Conservation (phyloP, 1,139 yeast species). For the Suhomyces bolitotheri region DNA sequence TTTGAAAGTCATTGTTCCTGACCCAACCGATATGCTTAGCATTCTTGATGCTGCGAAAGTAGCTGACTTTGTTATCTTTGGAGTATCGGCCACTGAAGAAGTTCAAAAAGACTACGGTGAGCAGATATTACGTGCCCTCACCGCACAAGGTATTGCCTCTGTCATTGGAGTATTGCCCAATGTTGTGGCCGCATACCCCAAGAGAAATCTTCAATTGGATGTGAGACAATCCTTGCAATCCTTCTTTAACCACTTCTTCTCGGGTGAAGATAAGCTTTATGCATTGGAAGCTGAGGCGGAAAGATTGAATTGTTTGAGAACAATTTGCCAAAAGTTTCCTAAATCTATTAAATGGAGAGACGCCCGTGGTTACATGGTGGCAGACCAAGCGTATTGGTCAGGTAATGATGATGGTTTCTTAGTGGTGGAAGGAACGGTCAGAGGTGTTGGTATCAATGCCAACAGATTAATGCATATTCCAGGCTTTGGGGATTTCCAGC, state of each 20-base stretch:
- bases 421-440: conserved; percentile 75
- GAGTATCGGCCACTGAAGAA: conserved; percentile 80
- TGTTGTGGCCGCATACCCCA: conserved; percentile 62
- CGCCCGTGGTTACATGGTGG: conserved; percentile 79
- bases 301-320: conserved; percentile 67
- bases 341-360: conserved; percentile 91
- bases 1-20: conserved; percentile 75
- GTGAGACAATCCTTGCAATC: conserved; percentile 79
- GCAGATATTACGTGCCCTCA: conserved; percentile 80
- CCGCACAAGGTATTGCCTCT: conserved; percentile 89
- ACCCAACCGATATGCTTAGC: conserved; percentile 61
- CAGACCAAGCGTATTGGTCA: conserved; percentile 61
- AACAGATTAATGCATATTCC: conserved; percentile 83
- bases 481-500: conserved; percentile 85
- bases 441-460: conserved; percentile 82
- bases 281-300: conserved; percentile 71
- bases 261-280: conserved; percentile 75
- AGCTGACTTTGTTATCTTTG: conserved; percentile 86
- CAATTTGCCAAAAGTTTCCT: conserved; percentile 83
- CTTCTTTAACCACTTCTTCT: conserved; percentile 87
- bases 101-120: conserved; percentile 82
- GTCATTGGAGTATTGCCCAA: conserved; percentile 83
- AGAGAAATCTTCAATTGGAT: conserved; percentile 75
- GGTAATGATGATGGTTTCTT: conserved; percentile 37
- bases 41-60: conserved; percentile 85